Evolutionary conservation across 2,329 filamentous ascomycete genomes (phyloP).

Genomic region (Clarireedia homoeocarpa): DNA sequence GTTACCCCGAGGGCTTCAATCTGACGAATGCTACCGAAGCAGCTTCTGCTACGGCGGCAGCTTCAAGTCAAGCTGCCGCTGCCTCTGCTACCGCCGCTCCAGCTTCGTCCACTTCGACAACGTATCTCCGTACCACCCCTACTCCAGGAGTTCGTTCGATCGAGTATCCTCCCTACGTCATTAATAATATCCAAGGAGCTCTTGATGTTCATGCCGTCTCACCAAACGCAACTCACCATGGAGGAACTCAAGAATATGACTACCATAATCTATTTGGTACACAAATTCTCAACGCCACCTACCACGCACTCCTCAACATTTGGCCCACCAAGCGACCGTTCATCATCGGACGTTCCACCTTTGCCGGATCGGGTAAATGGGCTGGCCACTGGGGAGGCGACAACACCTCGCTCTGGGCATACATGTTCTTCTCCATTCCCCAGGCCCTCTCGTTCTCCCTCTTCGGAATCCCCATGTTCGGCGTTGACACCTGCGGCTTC

Average conservation of each 20-base stretch:
- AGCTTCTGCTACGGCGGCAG: constrained; percentile 47
- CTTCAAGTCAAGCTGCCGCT: constrained; percentile 38
- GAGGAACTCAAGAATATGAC: constrained; percentile 70
- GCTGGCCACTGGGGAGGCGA: constrained; percentile 80
- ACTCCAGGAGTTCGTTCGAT: constrained; percentile 58
- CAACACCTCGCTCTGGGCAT: constrained; percentile 62
- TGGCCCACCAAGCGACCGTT: constrained; percentile 63
- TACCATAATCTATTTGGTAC: constrained; percentile 74
- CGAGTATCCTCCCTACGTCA: constrained; percentile 67
- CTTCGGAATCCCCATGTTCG: constrained; percentile 73
- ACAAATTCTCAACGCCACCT: constrained; percentile 70
- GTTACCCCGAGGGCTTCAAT: constrained; percentile 64
- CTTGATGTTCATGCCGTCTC: constrained; percentile 65
- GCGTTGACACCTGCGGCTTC: constrained; percentile 64
- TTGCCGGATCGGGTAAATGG: constrained; percentile 66
- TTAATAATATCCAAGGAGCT: constrained; percentile 67
- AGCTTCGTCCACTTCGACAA: constrained; percentile 27
- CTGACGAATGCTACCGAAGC: constrained; percentile 62
- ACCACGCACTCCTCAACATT: constrained; percentile 31
- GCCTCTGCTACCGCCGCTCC: constrained; percentile 30
- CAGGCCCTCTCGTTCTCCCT: constrained; percentile 69
- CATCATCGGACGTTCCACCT: constrained; percentile 77
- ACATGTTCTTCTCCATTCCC: constrained; percentile 70
- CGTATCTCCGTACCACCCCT: constrained; percentile 50
- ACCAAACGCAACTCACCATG: constrained; percentile 69